Base-by-base conservation (phyloP, 345 rosid species). In the Gossypium longicalyx region DNA sequence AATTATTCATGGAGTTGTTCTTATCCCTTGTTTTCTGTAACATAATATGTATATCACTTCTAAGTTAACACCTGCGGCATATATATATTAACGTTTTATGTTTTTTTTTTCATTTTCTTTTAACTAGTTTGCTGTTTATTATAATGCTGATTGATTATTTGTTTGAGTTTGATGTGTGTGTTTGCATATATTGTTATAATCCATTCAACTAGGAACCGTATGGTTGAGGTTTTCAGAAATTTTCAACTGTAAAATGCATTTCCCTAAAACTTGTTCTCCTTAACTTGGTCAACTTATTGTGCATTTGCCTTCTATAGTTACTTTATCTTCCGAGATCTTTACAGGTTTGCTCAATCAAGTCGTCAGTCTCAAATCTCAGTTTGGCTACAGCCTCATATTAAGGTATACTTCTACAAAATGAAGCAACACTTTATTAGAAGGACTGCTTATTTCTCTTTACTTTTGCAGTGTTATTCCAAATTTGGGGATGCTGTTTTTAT, bases 381-480 rank as follows among this genome's bases (percentile, higher is more conserved):
- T 80, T 95, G 97, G 99, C 93, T 95, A 79, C 94, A 87, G 81
- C 99, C 99, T 74, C 82, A 88, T 73, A 66, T 95, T 78, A 87
- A 88, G 93, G 99, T 93, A 81, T 58, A 57, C 48, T 54, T 79
- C 12, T 61, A 52, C 56, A 62, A 76, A 74, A 45, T 48, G 70
- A 53, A 74, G 43, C 58, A 23, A 64, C 56, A 62, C 59, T 65
- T 72, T 80, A 65, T 57, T 64, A 15, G n/a, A n/a, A n/a, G 74
- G 12, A 72, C 34, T 56, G 38, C 76, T 74, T 77, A 78, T 58
- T 79, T 64, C 54, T 79, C 52, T 76, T 60, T 63, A 7, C 76
- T 48, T 81, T 85, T 85, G 79, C 94, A 93, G 99, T 89, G 91
- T 79, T 84, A 90, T 76, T 57, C 87, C 61, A 91, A 89, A 83